Evolutionary conservation across 192 early-diverging fungal genomes (phyloP), one percentile per base, ranked within the genome.

Genomic region (Helicostylum pulchrum): DNA sequence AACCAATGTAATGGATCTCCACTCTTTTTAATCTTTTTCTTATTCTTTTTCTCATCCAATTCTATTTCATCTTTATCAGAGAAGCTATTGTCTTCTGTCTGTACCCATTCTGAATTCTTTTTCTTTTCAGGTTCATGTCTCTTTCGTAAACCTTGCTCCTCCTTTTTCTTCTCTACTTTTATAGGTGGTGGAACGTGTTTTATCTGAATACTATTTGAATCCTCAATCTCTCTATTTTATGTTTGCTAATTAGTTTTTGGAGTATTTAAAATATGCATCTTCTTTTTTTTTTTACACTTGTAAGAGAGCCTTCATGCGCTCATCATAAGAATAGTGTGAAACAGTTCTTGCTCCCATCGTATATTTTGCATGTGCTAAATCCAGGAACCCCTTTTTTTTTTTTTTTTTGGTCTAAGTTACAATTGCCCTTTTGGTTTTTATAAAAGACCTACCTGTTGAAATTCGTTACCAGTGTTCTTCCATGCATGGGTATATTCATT

Each of bases 281-380:
- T 48, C 2, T 5, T 5, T 48, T 9, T 5, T 48, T 9, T 61
- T 68, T 67, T 58, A 77, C 78, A 77, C 62, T 66, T 64, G 62
- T 20, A 43, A 42, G 36, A 42, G n/a, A 9, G 75, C 75, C 39
- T 77, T 74, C 74, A 76, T 79, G 11, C 78, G 67, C 62, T 71
- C 64, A 48, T 79, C 78, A 54, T 77, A 79, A 15, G 76, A 73
- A 15, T 67, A 50, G 50, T 62, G 65, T 8, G 62, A 64, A 14
- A 79, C 36, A 15, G 47, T 74, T 42, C 34, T 61, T 9, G 72
- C 56, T 14, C 78, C 78, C 78, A 79, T 79, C 19, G 68, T 68
- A 56, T 79, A 79, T 44, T 79, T 79, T n/a, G 78, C 65, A 36
- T 79, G 78, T 31, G 75, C 72, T 23, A 79, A 42, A 46, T 73